These are phyloP conservation scores for Cercospora janseana DNA, from an alignment of 2,329 filamentous ascomycete species.

Conservation along the genomic window DNA sequence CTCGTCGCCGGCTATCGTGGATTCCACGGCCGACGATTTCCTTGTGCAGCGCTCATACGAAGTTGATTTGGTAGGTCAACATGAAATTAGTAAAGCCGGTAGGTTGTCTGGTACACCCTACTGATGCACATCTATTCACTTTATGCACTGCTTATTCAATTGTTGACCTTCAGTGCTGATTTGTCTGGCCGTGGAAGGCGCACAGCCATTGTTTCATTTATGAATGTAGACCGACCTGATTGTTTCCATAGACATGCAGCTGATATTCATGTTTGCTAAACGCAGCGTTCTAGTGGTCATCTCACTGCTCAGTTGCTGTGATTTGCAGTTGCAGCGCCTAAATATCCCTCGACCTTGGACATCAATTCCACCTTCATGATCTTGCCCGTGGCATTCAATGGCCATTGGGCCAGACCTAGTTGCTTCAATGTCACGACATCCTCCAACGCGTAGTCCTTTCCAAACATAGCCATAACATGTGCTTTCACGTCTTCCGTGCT, in stretches of 20 bases:
- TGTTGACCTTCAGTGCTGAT: too few relatives aligned
- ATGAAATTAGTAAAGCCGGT: too few relatives aligned
- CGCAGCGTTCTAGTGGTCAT: background rate
- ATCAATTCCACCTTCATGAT: conserved; percentile 28
- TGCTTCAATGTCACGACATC: conserved; percentile 23
- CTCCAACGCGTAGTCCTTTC: conserved; percentile 25
- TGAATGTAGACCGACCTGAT: too few relatives aligned
- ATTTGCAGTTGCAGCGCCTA: too few relatives aligned
- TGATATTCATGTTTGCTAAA: background rate
- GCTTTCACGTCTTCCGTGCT: conserved; percentile 22
- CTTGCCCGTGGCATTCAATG: conserved; percentile 31
- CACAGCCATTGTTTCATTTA: too few relatives aligned
- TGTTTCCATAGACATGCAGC: too few relatives aligned
- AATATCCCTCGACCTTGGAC: background rate
- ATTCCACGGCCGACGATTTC: background rate
- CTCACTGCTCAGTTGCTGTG: background rate
- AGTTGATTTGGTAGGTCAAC: too few relatives aligned
- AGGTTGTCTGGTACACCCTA: too few relatives aligned
- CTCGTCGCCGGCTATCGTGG: background rate
- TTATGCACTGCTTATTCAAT: too few relatives aligned
- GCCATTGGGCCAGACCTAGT: conserved; percentile 24
- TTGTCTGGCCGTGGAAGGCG: too few relatives aligned
- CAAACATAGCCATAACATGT: conserved; percentile 25
- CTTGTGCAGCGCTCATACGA: too few relatives aligned
- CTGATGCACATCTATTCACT: too few relatives aligned